Base-by-base conservation (phyloP, 257 asterid species). In the Solanum sitiens region DNA sequence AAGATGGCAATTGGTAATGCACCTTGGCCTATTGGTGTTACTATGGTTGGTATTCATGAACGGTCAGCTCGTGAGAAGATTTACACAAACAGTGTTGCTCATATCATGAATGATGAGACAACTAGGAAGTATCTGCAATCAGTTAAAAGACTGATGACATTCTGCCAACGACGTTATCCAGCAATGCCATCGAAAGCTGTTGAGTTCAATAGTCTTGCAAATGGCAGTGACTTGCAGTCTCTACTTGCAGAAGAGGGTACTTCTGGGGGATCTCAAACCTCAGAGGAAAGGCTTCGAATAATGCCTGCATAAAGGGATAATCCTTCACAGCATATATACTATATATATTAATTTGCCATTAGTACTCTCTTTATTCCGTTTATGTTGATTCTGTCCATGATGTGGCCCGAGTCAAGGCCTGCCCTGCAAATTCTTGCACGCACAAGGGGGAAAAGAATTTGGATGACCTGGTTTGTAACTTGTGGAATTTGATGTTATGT, bases 11-110 rank as follows among this genome's bases (percentile, higher is more conserved):
- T 96, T 39, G 99, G 99, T 18, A 97, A 97, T 88, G 99, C 99
- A 44, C 99, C 99, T 2, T 97, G 99, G 99, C 99, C 99, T 73
- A 96, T 97, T 44, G 99, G 99, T 86, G 99, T 97, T 87, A 97
- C 99, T 92, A 97, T 97, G 99, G 99, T 97, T 94, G 99, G 99
- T 89, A 97, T 97, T 72, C 99, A 97, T 39, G 99, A 97, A 85
- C 98, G 99, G 89, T 97, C 99, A 44, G 99, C 99, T 0, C 99
- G 99, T 30, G 99, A 97, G 91, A 97, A 97, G 96, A 97, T 97
- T 73, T 93, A 95, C 83, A 96, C 99, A 30, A 97, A 97, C 91
- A 97, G 99, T 90, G 99, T 97, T 68, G 99, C 99, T 8, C 99
- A 97, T 89, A 94, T 97, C 90, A 97, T 97, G 99, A 97, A 97